Conservation (phyloP, 129 eudicot genomes). For the Helichrysum umbraculigerum region DNA sequence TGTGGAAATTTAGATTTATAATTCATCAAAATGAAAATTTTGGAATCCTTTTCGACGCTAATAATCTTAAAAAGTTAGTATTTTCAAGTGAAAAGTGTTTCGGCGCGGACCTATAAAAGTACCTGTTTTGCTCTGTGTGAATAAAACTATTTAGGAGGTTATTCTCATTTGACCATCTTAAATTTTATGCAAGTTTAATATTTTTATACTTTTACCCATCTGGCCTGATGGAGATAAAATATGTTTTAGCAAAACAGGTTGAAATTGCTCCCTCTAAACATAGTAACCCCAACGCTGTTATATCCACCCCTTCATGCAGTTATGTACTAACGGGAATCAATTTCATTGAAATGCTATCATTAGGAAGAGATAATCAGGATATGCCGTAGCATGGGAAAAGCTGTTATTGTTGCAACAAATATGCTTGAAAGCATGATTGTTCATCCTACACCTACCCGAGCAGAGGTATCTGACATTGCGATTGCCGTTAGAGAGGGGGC, state of each 20-base stretch:
- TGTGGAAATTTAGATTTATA: background rate
- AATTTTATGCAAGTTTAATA: constrained; percentile 15
- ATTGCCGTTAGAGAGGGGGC: constrained; percentile 98
- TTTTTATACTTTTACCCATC: background rate
- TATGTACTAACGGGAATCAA: constrained; percentile 18
- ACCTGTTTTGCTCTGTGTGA: background rate
- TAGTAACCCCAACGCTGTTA: background rate
- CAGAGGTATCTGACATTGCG: constrained; percentile 97
- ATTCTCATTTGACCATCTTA: background rate
- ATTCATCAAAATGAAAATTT: background rate
- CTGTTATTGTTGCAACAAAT: constrained; percentile 95
- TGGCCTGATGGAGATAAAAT: background rate
- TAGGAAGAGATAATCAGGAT: constrained; percentile 90
- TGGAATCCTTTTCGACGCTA: background rate
- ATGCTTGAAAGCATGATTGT: constrained; percentile 98
- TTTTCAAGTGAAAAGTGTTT: background rate
- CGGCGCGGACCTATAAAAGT: background rate
- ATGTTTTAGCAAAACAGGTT: background rate
- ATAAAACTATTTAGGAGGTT: background rate
- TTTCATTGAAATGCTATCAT: constrained; percentile 15
- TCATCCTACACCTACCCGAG: constrained; percentile 98
- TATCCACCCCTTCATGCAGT: background rate
- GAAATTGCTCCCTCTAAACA: background rate
- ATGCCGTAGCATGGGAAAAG: constrained; percentile 97
- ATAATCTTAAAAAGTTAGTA: background rate